A percentile compares a stretch with the other conserved stretches of the same genome.
Evolutionary conservation across 805 yeast species (phyloP).

Genomic region (Lipomyces oligophaga): DNA sequence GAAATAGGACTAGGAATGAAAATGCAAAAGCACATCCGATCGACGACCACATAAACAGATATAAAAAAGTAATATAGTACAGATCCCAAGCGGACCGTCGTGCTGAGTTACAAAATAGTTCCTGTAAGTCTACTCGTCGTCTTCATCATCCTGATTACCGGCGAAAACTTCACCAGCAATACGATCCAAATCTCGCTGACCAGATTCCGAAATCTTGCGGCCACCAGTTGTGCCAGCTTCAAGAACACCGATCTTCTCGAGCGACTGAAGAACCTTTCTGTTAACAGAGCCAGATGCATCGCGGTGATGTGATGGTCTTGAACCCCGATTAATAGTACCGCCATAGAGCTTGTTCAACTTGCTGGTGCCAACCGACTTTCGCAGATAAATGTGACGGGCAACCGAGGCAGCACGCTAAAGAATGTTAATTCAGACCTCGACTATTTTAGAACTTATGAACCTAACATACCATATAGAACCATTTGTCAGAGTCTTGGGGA

Average conservation of each 20-base stretch:
- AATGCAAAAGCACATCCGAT: too few relatives aligned
- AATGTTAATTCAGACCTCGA: background rate
- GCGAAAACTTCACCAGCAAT: constrained; percentile 30
- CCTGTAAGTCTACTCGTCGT: too few relatives aligned
- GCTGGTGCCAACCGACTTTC: constrained; percentile 99
- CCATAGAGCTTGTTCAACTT: constrained; percentile 98
- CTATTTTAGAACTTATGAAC: background rate
- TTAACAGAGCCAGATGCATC: constrained; percentile 99
- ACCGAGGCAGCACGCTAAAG: constrained; percentile 95
- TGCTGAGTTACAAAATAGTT: too few relatives aligned
- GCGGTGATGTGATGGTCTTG: constrained; percentile 96
- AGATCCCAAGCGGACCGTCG: too few relatives aligned
- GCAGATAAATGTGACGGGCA: constrained; percentile 99
- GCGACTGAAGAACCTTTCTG: constrained; percentile 97
- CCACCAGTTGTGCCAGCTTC: constrained; percentile 99
- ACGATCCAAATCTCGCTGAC: constrained; percentile 99
- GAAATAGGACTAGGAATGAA: too few relatives aligned
- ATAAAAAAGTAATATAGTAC: background rate
- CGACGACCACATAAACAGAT: constrained; percentile 1
- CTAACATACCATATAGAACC: constrained; percentile 71
- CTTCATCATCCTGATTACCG: constrained; percentile 27
- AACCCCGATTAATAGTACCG: constrained; percentile 98
- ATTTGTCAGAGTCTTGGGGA: constrained; percentile 98
- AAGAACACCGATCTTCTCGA: constrained; percentile 96
- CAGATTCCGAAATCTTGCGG: constrained; percentile 98